Base-by-base conservation (phyloP, 2,329 filamentous ascomycete genomes). In the Neofusicoccum ribis region DNA sequence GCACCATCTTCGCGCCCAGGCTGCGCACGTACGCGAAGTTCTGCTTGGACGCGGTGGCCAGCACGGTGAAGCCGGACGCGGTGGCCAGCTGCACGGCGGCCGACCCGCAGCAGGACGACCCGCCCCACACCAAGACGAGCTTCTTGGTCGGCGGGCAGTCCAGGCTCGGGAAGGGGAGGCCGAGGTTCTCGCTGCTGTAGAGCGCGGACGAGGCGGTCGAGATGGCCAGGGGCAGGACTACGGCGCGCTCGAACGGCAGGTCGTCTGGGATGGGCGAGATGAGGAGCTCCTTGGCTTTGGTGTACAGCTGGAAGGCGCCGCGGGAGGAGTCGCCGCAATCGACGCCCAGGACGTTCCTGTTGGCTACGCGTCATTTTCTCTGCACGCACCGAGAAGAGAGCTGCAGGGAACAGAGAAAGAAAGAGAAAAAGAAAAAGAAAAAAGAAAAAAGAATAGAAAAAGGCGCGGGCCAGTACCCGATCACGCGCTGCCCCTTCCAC, bases 91-190 rank as follows among this genome's bases (percentile, higher is more conserved):
- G 83, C 11, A 84, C 78, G 0, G 79, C 80, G 49, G 77, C 79
- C 46, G 77, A 77, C 1, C 83, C 82, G 0, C 83, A 81, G 15
- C 75, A 77, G 0, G 80, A 79, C 2, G 81, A 78, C 0, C 84
- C 85, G n/a, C 84, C 84, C 81, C 83, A 86, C 14, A 86, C 71
- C 5, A 86, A 68, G 0, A 82, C 44, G 52, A 74, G 69, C 56
- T 79, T 73, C 14, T 49, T 49, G 4, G 43, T 36, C 9, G 43
- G 43, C 8, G 72, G 72, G 27, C 43, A 31, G 12, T 31, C 58
- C 5, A 50, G 34, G 3, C 9, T 39, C 11, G 64, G 64, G 9
- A 51, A 17, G 5, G 56, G 58, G 9, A 67, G 46, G 4, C 15
- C 47, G n/a, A 67, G 49, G 34, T 49, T 50, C 7, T 52, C 52